Conservation (phyloP, 1,284 basidiomycete genomes). For the Rhodotorula sp. region DNA sequence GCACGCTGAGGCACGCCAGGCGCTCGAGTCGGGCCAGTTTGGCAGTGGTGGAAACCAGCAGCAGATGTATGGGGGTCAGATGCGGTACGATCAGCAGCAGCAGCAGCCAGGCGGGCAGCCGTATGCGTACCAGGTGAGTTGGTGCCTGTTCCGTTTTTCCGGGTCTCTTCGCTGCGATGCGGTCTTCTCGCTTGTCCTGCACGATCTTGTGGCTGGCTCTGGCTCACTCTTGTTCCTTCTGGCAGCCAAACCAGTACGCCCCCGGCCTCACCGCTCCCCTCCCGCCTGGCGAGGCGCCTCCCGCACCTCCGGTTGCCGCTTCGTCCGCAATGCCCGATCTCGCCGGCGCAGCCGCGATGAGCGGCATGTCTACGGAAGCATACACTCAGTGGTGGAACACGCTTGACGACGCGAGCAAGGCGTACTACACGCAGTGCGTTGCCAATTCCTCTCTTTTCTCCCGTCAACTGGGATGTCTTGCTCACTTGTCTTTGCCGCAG, state of each 20-base stretch:
- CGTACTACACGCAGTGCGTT: conserved; percentile 39
- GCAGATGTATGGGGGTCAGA: no score
- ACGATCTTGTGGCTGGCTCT: no score
- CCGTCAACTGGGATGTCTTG: no score
- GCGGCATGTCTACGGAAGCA: conserved; percentile 28
- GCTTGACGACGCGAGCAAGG: conserved; percentile 34
- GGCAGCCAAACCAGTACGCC: conserved; percentile 32
- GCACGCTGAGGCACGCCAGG: conserved; percentile 67
- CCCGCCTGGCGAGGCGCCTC: conserved; percentile 37
- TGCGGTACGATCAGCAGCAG: conserved; percentile 22
- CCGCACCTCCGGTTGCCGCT: conserved; percentile 7
- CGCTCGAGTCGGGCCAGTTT: conserved; percentile 12
- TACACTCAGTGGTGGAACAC: conserved; percentile 39
- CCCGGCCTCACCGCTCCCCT: conserved; percentile 37
- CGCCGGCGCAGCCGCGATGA: conserved; percentile 8
- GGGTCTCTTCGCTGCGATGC: no score
- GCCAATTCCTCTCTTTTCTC: neutral
- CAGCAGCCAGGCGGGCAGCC: conserved; percentile 12
- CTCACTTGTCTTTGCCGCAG: conserved; percentile 2
- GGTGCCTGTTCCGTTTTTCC: no score
- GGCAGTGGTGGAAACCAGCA: conserved; percentile 2
- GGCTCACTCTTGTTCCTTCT: no score
- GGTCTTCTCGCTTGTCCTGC: no score
- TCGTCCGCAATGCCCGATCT: neutral
- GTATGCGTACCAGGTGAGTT: conserved; percentile 32